A percentile compares a stretch with the other conserved stretches of the same genome.
These are phyloP conservation scores for Ceratobasidium theobromae DNA, from an alignment of 1,284 basidiomycete species.

Conservation along the genomic window DNA sequence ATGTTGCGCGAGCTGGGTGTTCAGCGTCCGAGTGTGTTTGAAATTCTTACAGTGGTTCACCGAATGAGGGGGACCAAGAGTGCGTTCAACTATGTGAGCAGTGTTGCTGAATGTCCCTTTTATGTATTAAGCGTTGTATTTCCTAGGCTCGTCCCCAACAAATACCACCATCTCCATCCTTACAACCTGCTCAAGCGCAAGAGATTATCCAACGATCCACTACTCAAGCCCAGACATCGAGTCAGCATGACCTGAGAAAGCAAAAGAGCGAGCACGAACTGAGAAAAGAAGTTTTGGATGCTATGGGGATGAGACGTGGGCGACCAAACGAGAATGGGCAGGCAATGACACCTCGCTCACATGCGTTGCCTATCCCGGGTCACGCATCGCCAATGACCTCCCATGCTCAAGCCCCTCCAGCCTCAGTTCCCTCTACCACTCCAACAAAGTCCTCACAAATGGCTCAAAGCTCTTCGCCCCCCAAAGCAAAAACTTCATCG, in stretches of 20 bases:
- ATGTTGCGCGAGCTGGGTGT: conserved; percentile 87
- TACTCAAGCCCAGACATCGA: neutral
- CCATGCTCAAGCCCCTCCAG: too few species aligned
- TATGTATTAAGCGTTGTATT: conserved; percentile 42
- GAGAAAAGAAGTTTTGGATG: conserved; percentile 27
- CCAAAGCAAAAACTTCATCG: neutral
- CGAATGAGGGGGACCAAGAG: conserved; percentile 81
- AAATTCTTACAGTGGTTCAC: conserved; percentile 75
- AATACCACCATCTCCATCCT: too few species aligned
- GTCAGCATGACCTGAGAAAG: neutral
- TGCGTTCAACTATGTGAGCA: conserved; percentile 63
- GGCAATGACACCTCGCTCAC: too few species aligned
- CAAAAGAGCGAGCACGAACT: conserved; percentile 25
- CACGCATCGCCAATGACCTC: too few species aligned
- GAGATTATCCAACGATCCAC: too few species aligned
- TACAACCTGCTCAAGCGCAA: conserved; percentile 26
- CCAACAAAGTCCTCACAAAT: neutral
- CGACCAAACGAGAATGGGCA: neutral
- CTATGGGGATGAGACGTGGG: conserved; percentile 23
- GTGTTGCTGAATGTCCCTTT: conserved; percentile 36
- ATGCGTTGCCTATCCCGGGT: too few species aligned
- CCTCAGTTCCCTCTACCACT: neutral
- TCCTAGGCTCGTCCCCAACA: conserved; percentile 35
- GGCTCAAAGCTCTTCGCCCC: neutral
- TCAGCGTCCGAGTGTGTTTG: conserved; percentile 80